Conservation (phyloP, 495 filamentous ascomycete genomes). For the Neurospora sp. region DNA sequence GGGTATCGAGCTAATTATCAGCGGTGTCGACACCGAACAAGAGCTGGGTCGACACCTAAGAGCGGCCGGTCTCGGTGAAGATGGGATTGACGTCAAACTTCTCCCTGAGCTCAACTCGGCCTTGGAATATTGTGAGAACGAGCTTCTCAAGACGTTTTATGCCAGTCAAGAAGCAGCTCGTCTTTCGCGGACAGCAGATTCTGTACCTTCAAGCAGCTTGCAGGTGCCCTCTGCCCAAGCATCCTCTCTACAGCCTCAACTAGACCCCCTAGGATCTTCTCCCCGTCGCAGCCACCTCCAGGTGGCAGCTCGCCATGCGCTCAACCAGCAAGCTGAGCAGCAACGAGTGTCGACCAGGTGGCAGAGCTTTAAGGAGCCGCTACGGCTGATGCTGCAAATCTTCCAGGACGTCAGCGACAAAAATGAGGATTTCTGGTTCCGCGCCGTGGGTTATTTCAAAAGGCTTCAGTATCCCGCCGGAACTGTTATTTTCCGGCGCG, state of each 20-base stretch:
- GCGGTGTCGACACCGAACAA: constrained; percentile 61
- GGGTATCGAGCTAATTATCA: constrained; percentile 69
- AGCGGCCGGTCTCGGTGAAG: constrained; percentile 67
- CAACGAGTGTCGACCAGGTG: constrained; percentile 43
- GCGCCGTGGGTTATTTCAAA: constrained; percentile 58
- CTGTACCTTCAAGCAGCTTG: constrained; percentile 29
- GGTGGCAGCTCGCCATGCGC: constrained; percentile 61
- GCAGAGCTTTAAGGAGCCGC: constrained; percentile 76
- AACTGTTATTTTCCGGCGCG: constrained; percentile 63
- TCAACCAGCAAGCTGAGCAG: constrained; percentile 43
- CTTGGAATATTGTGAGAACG: constrained; percentile 89
- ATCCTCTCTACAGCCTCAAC: constrained; percentile 5
- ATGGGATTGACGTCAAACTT: constrained; percentile 56
- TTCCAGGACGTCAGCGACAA: constrained; percentile 76
- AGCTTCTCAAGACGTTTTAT: constrained; percentile 81
- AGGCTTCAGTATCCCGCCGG: constrained; percentile 55
- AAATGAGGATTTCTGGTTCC: constrained; percentile 93
- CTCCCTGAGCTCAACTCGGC: constrained; percentile 88
- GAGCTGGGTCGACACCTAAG: constrained; percentile 67
- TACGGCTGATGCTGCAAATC: constrained; percentile 83
- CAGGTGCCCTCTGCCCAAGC: constrained; percentile 39
- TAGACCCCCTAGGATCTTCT: constrained; percentile 53
- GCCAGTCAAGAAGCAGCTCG: constrained; percentile 37
- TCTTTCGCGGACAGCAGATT: constrained; percentile 25
- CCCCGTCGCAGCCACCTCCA: constrained; percentile 71